Evolutionary conservation across 768 basidiomycete genomes (phyloP), one percentile per base, ranked within the genome.

Genomic region (Mycena polygramma): DNA sequence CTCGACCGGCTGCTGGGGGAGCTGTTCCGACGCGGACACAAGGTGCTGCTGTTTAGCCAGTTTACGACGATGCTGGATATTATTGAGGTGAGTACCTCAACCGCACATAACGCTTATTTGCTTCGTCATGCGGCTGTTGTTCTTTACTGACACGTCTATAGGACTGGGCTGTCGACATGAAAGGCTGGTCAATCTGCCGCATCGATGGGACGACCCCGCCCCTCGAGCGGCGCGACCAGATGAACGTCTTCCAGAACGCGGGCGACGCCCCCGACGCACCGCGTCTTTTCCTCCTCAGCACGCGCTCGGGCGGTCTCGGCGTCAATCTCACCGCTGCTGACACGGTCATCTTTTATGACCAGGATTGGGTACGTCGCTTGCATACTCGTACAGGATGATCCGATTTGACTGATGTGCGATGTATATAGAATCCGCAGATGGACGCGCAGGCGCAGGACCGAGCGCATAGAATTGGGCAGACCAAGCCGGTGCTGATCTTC

Each of bases 21-120:
- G 65, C 81, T 99, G 37, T 95, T 99, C 80, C 84, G 82, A 46
- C 83, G 91, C 4, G 88, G 87, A 10, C 96, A 97, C 80, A 97
- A 96, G 77, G 94, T 95, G 0, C 81, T 96, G n/a, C 76, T 94
- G 15, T 94, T 94, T 80, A 94, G 94, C 66, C 97, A 99, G 81
- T 99, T 99, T 81, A 96, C 94, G 54, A 96, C 92, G 6, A 96
- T 99, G 96, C 83, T 99, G 64, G 93, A 99, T 76, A 92, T 99
- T 74, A 94, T 99, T 57, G 92, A 98, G 86, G 94, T 95, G 73
- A 8, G 83, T 39, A 7, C 20, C 20, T 37, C 48, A n/a, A 17
- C 46, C 19, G 15, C 20, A 20, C 46, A 30, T 72, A 63, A 24
- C 22, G 70, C 26, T 41, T 58, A 30, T 53, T 30, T 51, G 54